These are phyloP conservation scores for Fusarium odoratissimum DNA, from an alignment of 2,329 filamentous ascomycete species.

Conservation along the genomic window DNA sequence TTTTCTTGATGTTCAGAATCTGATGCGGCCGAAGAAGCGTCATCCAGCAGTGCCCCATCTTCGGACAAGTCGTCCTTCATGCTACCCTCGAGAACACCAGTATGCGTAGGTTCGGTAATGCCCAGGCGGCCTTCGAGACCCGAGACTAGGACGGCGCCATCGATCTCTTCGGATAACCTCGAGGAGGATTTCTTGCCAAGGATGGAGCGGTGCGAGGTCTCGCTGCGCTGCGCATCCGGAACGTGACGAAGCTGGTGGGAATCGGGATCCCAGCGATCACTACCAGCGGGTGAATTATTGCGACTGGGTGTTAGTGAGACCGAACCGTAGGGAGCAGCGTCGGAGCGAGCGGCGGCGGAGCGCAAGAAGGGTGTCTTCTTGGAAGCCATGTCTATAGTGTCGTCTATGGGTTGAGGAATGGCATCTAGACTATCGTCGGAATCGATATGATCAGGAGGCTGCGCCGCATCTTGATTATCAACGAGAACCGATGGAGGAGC, in stretches of 20 bases:
- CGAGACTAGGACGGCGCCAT: conserved; percentile 62
- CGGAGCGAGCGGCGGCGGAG: conserved; percentile 44
- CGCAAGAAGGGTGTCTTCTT: conserved; percentile 53
- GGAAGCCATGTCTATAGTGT: conserved; percentile 49
- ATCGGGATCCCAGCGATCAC: conserved; percentile 48
- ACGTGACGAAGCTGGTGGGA: conserved; percentile 51
- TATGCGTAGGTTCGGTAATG: conserved; percentile 60
- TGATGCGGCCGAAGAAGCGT: conserved; percentile 54
- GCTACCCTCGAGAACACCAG: conserved; percentile 57
- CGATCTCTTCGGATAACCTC: conserved; percentile 62
- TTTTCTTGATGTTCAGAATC: conserved; percentile 71
- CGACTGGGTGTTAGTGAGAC: conserved; percentile 52
- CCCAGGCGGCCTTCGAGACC: conserved; percentile 66
- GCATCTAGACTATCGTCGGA: conserved; percentile 42
- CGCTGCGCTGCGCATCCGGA: conserved; percentile 50
- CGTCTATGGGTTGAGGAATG: conserved; percentile 29
- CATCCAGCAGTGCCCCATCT: conserved; percentile 52
- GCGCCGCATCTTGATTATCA: conserved; percentile 21
- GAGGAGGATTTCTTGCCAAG: conserved; percentile 48
- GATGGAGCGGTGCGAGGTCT: conserved; percentile 48
- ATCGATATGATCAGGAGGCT: conserved; percentile 16
- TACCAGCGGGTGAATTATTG: conserved; percentile 51
- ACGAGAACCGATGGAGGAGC: neutral
- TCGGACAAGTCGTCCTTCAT: conserved; percentile 55
- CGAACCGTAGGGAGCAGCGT: conserved; percentile 54